Evolutionary conservation across 352 stramenopile genomes (phyloP), one percentile per base, ranked within the genome.

Genomic region (Phytophthora uliginosa): DNA sequence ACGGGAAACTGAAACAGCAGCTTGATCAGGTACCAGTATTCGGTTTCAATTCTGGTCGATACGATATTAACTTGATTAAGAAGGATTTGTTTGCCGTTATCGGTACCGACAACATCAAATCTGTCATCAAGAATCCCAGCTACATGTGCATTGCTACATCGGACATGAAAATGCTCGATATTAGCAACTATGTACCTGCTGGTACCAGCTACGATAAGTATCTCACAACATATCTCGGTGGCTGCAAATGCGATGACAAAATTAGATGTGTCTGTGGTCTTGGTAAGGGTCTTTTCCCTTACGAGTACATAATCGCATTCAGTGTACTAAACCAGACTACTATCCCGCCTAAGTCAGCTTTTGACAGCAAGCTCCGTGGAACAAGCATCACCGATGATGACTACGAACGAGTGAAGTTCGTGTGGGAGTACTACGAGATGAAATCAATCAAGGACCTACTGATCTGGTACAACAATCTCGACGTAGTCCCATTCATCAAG

Each of bases 61-160:
- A 48, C 40, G 40, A 79, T 66, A 60, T 82, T 0, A 79, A 82
- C 26, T 31, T 82, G 15, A 77, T 79, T 33, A 79, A 82, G 56
- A 77, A 75, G 0, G 58, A 77, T 62, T 57, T 79, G 1, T 79
- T 77, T 40, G 31, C 63, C n/a, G 52, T 72, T 10, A 50, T 76
- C 7, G 55, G 53, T 34, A 50, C 40, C 3, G 45, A 71, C 0
- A 72, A 57, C 7, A 67, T 76, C 38, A 50, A 66, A 54, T 68
- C 63, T 28, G 57, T 69, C 28, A 78, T 77, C 33, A 82, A 77
- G 38, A 82, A 77, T 22, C 71, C 60, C 8, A 53, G 26, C 18
- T 77, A 77, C 59, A 38, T 59, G 52, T 59, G 52, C 52, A 59
- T 47, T 59, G 52, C 52, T 31, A 59, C 52, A 31, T 59, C 52